Conservation (phyloP, 2,329 filamentous ascomycete species). For the Trichophyton verrucosum region DNA sequence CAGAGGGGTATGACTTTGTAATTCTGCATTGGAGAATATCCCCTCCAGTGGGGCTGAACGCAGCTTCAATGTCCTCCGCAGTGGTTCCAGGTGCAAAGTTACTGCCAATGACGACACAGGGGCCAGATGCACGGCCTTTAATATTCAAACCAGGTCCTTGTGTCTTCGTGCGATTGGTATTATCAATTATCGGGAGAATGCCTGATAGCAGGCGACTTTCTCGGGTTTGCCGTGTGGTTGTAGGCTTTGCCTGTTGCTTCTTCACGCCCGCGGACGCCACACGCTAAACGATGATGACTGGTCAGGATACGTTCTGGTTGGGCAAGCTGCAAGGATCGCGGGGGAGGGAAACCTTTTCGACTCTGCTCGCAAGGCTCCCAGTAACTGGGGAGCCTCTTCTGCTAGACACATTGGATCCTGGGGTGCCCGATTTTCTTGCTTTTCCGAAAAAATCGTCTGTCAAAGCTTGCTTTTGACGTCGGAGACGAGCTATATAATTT, state of each 20-base stretch:
- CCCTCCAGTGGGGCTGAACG: conserved; percentile 43
- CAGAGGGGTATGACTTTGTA: conserved; percentile 40
- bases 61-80: conserved; percentile 51
- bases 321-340: not conserved
- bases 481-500: conserved; percentile 35
- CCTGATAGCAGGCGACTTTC: conserved; percentile 9
- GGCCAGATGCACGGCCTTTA: conserved; percentile 40
- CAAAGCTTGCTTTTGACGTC: conserved; percentile 44
- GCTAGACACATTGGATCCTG: conserved; percentile 26
- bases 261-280: conserved; percentile 5
- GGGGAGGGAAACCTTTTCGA: conserved; percentile 39
- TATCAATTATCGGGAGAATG: not conserved
- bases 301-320: conserved; percentile 1
- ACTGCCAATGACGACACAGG: conserved; percentile 46
- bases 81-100: conserved; percentile 57
- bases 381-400: conserved; percentile 33
- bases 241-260: not conserved
- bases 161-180: not conserved
- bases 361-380: conserved; percentile 45
- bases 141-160: conserved; percentile 38
- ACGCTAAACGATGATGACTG: conserved; percentile 6
- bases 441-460: conserved; percentile 48
- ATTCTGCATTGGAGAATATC: conserved; percentile 44
- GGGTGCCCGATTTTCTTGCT: conserved; percentile 38
- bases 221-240: conserved; percentile 3